Evolutionary conservation across 2,329 filamentous ascomycete genomes (phyloP).

Genomic region (Pyrenophora seminiperda): DNA sequence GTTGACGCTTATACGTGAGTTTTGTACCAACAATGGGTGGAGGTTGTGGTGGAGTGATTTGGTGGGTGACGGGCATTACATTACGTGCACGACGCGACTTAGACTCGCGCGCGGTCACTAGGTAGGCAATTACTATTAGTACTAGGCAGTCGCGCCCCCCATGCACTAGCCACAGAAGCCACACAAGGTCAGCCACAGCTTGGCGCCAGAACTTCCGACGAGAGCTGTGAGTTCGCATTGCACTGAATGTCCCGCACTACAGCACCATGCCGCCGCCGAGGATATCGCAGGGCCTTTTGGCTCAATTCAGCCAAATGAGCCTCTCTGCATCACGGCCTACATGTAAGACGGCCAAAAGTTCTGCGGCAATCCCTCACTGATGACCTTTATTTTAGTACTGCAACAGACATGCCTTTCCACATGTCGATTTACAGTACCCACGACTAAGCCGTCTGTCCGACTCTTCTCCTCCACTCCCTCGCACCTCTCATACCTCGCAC

Average conservation of each 20-base stretch:
- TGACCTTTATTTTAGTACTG: conserved; percentile 21
- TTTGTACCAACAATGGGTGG: conserved; percentile 2
- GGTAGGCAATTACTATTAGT: conserved; percentile 9
- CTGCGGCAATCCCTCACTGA: conserved; percentile 14
- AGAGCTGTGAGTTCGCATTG: neutral
- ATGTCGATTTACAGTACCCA: conserved; percentile 43
- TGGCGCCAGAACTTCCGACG: conserved; percentile 34
- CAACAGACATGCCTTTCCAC: conserved; percentile 34
- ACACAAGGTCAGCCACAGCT: conserved; percentile 16
- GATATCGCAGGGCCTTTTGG: conserved; percentile 42
- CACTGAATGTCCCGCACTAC: conserved; percentile 5
- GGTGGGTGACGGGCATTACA: conserved; percentile 15
- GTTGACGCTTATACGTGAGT: neutral
- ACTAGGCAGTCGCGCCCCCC: conserved; percentile 20
- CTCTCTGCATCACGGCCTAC: conserved; percentile 30
- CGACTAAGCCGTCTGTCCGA: conserved; percentile 47
- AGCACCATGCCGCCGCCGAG: conserved; percentile 49
- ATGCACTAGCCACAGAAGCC: conserved; percentile 12
- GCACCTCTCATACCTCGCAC: conserved; percentile 77
- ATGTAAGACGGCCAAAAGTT: conserved; percentile 23
- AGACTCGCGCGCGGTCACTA: conserved; percentile 15
- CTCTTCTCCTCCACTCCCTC: conserved; percentile 73
- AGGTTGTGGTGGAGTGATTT: conserved; percentile 5
- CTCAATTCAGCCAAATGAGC: conserved; percentile 42
- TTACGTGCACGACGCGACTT: conserved; percentile 28